phyloP scores from a whole-genome alignment of 441 rosid genomes.

The Erodium moschatum region DNA sequence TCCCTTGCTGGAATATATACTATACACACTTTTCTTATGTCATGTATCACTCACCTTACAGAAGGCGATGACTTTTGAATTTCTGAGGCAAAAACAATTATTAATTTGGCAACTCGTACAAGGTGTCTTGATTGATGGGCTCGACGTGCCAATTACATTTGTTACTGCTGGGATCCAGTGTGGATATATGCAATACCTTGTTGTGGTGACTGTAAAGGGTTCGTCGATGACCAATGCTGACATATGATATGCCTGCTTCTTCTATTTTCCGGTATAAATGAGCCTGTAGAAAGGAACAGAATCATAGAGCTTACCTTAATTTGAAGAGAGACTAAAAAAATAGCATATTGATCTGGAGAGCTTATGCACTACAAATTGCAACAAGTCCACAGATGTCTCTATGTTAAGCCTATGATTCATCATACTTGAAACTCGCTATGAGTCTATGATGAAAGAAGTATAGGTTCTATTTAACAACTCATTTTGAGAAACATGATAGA shows the following conservation, averaged over 20 bases:
- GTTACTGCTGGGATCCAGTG: slow-evolving; percentile 34
- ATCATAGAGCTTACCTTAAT: neutral
- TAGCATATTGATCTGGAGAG: neutral
- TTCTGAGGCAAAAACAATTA: slow-evolving; percentile 13
- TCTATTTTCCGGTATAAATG: slow-evolving; percentile 60
- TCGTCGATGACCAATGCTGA: slow-evolving; percentile 52
- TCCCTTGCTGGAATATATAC: too few relatives aligned
- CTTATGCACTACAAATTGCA: neutral
- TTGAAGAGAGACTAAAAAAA: neutral
- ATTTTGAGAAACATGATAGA: neutral
- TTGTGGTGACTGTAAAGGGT: slow-evolving; percentile 39
- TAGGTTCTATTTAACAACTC: neutral
- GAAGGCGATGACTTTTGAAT: neutral
- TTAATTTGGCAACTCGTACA: slow-evolving; percentile 22
- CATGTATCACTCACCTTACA: neutral
- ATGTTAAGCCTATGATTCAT: too few relatives aligned
- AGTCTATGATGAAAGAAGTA: neutral
- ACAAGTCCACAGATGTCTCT: neutral
- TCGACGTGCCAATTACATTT: slow-evolving; percentile 50
- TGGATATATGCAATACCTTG: slow-evolving; percentile 44
- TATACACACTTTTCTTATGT: neutral
- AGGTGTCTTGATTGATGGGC: slow-evolving; percentile 26
- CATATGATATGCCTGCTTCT: slow-evolving; percentile 63
- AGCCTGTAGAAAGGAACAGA: slow-evolving; percentile 31
- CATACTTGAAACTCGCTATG: too few relatives aligned